phyloP scores from a whole-genome alignment of 176 grass and related monocot genomes.

The Eremochloa ophiuroides region DNA sequence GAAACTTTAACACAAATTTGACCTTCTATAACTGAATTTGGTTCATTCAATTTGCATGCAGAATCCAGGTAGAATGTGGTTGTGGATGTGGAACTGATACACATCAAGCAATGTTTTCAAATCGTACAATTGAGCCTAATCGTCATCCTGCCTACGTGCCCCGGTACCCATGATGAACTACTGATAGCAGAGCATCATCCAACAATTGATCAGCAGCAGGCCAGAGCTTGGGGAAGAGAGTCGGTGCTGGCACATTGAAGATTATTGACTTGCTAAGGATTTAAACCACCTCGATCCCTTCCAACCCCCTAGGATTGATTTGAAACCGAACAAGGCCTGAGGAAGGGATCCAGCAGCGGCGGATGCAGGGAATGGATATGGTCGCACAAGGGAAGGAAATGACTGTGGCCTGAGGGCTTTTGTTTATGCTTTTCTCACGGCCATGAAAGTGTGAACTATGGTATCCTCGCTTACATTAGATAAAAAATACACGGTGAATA shows the following conservation, averaged over 20 bases:
- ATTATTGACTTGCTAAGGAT: too few relatives aligned
- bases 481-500: too few relatives aligned
- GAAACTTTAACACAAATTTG: neutral
- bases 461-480: too few relatives aligned
- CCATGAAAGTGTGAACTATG: too few relatives aligned
- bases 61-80: neutral
- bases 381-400: neutral
- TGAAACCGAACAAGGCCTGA: too few relatives aligned
- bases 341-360: too few relatives aligned
- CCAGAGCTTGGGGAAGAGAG: too few relatives aligned
- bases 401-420: neutral
- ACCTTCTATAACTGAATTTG: neutral
- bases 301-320: too few relatives aligned
- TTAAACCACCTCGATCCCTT: too few relatives aligned
- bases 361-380: too few relatives aligned
- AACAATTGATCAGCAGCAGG: neutral
- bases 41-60: neutral
- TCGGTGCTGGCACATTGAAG: too few relatives aligned
- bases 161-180: neutral
- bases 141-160: neutral
- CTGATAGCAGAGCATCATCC: neutral
- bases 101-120: neutral
- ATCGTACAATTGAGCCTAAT: neutral
- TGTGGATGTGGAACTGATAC: neutral
- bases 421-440: neutral